These are phyloP conservation scores for Pseudofabraea citricarpa DNA, from an alignment of 2,329 filamentous ascomycete genomes.

Conservation along the genomic window DNA sequence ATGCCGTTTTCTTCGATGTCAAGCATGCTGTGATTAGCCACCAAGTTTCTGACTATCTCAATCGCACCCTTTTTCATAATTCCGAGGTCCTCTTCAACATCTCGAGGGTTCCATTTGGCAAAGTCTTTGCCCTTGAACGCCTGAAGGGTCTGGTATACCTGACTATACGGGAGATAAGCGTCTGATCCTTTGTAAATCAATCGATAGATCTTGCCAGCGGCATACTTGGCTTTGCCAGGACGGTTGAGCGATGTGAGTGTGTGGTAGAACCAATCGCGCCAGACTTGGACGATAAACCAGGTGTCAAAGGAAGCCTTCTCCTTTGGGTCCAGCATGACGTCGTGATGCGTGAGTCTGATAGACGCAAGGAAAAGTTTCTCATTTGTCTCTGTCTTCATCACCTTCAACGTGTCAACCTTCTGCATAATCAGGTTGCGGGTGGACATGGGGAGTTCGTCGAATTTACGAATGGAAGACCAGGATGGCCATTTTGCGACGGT, in stretches of 20 bases:
- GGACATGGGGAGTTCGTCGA: background rate
- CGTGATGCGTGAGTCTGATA: constrained; percentile 1
- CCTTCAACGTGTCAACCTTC: constrained; percentile 11
- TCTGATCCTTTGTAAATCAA: constrained; percentile 14
- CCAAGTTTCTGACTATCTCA: constrained; percentile 10
- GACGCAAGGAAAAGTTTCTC: constrained; percentile 10
- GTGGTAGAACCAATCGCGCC: constrained; percentile 21
- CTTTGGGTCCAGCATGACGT: constrained; percentile 1
- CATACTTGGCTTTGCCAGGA: background rate
- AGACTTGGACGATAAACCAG: constrained; percentile 15
- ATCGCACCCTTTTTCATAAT: constrained; percentile 17
- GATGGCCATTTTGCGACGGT: constrained; percentile 15
- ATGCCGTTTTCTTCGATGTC: constrained; percentile 12
- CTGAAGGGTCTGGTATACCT: constrained; percentile 3
- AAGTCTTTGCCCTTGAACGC: background rate
- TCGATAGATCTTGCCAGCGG: constrained; percentile 13
- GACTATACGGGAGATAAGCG: constrained; percentile 13
- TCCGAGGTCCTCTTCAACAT: constrained; percentile 11
- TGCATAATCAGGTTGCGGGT: constrained; percentile 4
- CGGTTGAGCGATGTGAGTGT: background rate
- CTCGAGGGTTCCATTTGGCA: constrained; percentile 3
- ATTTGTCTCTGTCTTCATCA: constrained; percentile 6
- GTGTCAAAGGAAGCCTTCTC: constrained; percentile 20
- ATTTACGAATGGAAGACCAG: constrained; percentile 10
- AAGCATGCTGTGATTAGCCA: constrained; percentile 18